phyloP scores from a whole-genome alignment of 345 rosid genomes.

The Citrus glauca region DNA sequence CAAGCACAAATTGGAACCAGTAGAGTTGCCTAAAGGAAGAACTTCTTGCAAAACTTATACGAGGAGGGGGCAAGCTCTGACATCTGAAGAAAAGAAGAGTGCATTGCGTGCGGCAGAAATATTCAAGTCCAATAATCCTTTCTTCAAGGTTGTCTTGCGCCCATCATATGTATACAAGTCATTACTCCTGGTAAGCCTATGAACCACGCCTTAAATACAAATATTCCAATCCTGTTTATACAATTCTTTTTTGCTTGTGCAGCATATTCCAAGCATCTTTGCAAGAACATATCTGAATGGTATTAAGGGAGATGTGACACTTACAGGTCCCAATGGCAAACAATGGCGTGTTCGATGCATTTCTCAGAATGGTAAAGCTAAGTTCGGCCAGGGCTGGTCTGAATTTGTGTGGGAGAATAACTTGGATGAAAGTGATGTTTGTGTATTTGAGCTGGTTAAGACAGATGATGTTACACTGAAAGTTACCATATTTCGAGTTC shows the following conservation, averaged over 20 bases:
- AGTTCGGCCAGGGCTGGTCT: conserved; percentile 53
- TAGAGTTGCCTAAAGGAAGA: not conserved
- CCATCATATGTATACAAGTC: conserved; percentile 32
- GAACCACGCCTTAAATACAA: not conserved
- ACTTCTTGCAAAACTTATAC: not conserved
- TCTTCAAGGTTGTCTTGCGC: conserved; percentile 32
- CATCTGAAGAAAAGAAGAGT: conserved; percentile 25
- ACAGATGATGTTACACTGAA: conserved; percentile 35
- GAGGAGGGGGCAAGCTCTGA: conserved; percentile 25
- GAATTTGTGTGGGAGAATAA: conserved; percentile 48
- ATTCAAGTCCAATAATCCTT: conserved; percentile 34
- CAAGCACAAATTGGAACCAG: conserved; percentile 1
- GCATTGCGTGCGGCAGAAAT: conserved; percentile 24
- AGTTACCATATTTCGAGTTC: conserved; percentile 49
- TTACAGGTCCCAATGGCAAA: conserved; percentile 35
- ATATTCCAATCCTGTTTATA: not conserved
- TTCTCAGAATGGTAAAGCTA: conserved; percentile 23
- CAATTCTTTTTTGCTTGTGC: conserved; percentile 5
- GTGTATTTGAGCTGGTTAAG: conserved; percentile 49
- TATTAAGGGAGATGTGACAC: conserved; percentile 35
- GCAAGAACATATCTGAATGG: conserved; percentile 37
- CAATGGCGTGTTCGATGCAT: conserved; percentile 50
- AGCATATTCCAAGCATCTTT: conserved; percentile 53
- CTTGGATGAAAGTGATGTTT: conserved; percentile 56
- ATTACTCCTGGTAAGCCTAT: conserved; percentile 28